Percentiles rank a stretch among this genome's conserved stretches.
Conservation (phyloP, 2,329 filamentous ascomycete genomes). For the Penicillium verrucosum region DNA sequence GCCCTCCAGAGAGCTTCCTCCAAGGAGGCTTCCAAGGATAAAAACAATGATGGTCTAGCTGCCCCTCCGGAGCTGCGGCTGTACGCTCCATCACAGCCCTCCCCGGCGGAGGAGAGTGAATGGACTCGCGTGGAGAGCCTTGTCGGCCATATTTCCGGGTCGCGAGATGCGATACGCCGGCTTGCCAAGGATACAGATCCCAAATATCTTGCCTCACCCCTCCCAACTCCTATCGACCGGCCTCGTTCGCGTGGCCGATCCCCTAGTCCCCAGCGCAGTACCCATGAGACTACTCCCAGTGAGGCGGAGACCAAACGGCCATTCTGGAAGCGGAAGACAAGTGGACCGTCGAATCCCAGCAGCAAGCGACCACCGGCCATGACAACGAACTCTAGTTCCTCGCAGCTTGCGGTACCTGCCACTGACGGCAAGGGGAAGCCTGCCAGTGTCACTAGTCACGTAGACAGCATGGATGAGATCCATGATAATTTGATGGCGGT, state of each 20-base stretch:
- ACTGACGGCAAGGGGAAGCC: conserved; percentile 37
- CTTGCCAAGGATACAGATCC: conserved; percentile 80
- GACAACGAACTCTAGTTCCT: conserved; percentile 47
- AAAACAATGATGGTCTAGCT: conserved; percentile 18
- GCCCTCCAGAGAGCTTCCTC: conserved; percentile 83
- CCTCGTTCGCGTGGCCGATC: conserved; percentile 30
- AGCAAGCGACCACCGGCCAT: conserved; percentile 41
- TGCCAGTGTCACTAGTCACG: conserved; percentile 30
- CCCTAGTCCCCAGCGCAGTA: conserved; percentile 32
- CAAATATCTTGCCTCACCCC: conserved; percentile 47
- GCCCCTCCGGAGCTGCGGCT: conserved; percentile 27
- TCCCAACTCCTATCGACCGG: conserved; percentile 19
- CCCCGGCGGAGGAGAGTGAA: conserved; percentile 66
- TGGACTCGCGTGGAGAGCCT: conserved; percentile 85
- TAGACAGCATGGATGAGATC: conserved; percentile 61
- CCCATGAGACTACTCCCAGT: conserved; percentile 31
- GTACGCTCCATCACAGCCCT: conserved; percentile 32
- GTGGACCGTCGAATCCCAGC: conserved; percentile 43
- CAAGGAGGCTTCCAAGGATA: conserved; percentile 41
- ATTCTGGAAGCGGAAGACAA: conserved; percentile 92
- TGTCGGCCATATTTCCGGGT: conserved; percentile 80
- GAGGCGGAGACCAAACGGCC: conserved; percentile 59
- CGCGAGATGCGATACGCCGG: conserved; percentile 80
- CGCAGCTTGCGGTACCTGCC: conserved; percentile 51
- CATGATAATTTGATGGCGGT: conserved; percentile 81